Base-by-base conservation (phyloP, 352 stramenopile species). In the Plasmopara viticola region DNA sequence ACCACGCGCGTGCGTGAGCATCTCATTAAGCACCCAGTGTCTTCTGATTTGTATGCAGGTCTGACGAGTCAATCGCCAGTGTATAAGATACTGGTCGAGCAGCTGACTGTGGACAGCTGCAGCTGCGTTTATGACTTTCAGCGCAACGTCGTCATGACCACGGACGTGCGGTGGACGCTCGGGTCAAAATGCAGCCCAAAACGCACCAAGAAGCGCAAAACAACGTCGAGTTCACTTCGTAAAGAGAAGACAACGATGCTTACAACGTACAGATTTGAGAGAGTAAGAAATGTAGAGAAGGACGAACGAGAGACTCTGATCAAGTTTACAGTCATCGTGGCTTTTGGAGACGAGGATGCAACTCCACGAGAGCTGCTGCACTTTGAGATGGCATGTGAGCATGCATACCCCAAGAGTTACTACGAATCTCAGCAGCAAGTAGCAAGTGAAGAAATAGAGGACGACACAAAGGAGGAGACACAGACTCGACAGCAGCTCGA, bases 371-470 rank as follows among this genome's bases (percentile, higher is more conserved):
- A 84, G 51, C 56, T 90, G 20, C 66, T 90, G 56, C 57, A 70
- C 58, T 87, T 81, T 57, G 70, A 68, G n/a, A 58, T 90, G 51
- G 66, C 58, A 9, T 78, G 72, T 43, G 56, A 78, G 13, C 48
- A 70, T 20, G 15, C 45, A n/a, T 90, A 90, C 48, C 80, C 80
- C 7, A 77, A 72, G 17, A 86, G 76, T 50, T 86, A 84, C 62
- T 90, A 90, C 55, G 78, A 90, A 37, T 68, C 84, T 25, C 56
- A 71, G 45, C 62, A 76, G 45, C 51, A 70, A 33, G 72, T 55
- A 6, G 72, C 72, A 9, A 54, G 63, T 0, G 60, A 74, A 43
- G 55, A 58, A 9, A 62, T 70, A 1, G 56, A 48, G 3, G 44
- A 53, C 6, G 51, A 59, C 1, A 49, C 2, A 20, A 62, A 34